Base-by-base conservation (phyloP, 306 rosid species). In the Crataegus laevigata region DNA sequence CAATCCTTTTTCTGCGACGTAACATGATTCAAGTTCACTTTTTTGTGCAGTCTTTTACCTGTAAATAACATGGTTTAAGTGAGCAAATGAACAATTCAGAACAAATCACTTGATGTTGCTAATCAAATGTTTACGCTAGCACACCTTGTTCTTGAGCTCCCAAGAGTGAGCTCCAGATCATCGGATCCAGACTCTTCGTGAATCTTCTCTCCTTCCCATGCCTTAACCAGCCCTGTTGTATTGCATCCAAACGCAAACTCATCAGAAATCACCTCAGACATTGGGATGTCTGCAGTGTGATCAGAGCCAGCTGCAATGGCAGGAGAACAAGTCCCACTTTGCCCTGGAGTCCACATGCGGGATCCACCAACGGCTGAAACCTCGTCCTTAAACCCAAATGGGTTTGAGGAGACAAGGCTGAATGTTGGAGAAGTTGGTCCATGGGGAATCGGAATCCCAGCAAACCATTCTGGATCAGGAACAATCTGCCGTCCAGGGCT, bases 141-240 rank as follows among this genome's bases (percentile, higher is more conserved):
- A 18, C 63, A 91, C 97, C 98, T 89, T 78, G 92, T 83, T 74
- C 81, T 91, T 66, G 96, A 89, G 89, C 78, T 86, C 54, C 98
- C 97, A 73, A 93, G 97, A 82, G 98, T 88, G 77, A 93, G 97
- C 83, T 89, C 98, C 43, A 93, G 87, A 75, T 93, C 98, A 84
- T 93, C 98, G 17, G 92, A 84, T 64, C 91, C 93, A 19, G 66
- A 65, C 51, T 81, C 96, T 82, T 93, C 98, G 19, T 88, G 93
- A 75, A 91, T 89, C 81, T 87, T 86, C 83, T 93, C 96, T 66
- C 98, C 97, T 84, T 89, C 87, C 98, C 97, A 93, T 54, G 98
- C 79, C 86, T 85, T 91, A 72, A 93, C 96, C 54, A 93, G 50
- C 54, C 92, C 91, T 47, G 82, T 60, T 63, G 87, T 19, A 70